phyloP scores from a whole-genome alignment of 768 basidiomycete genomes.

The Xerocomus spinulosus region DNA sequence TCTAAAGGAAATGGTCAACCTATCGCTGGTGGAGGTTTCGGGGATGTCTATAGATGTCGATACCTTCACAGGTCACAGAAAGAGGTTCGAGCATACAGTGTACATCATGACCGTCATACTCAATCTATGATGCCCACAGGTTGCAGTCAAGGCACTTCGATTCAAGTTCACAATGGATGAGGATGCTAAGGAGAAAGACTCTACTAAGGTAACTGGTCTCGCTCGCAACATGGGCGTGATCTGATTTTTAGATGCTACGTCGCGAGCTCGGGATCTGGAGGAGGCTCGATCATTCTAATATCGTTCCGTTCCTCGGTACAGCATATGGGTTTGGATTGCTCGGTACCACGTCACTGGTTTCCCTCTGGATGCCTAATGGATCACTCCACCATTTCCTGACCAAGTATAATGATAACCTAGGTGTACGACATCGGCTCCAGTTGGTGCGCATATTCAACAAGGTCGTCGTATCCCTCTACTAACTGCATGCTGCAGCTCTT shows the following conservation, averaged over 20 bases:
- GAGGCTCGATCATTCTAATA: slow-evolving; percentile 20
- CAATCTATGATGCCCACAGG: slow-evolving; percentile 1
- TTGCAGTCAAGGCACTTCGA: slow-evolving; percentile 24
- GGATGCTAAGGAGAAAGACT: background rate
- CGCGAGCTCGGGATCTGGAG: slow-evolving; percentile 31
- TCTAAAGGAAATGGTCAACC: background rate
- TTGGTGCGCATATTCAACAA: slow-evolving; percentile 12
- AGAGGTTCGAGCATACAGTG: background rate
- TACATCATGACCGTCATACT: background rate
- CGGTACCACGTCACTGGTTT: slow-evolving; percentile 25
- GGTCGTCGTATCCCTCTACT: too few relatives aligned
- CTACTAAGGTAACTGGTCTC: background rate
- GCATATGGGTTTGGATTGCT: slow-evolving; percentile 24
- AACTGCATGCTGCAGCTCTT: slow-evolving; percentile 15
- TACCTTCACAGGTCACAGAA: slow-evolving; percentile 2
- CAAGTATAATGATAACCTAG: background rate
- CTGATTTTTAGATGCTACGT: slow-evolving; percentile 14
- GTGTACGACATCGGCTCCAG: slow-evolving; percentile 1
- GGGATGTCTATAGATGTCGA: slow-evolving; percentile 14
- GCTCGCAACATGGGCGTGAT: fast-evolving
- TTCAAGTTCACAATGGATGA: slow-evolving; percentile 7
- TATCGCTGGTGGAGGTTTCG: slow-evolving; percentile 9
- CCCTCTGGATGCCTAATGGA: slow-evolving; percentile 29
- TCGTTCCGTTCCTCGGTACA: slow-evolving; percentile 28
- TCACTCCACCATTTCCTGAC: slow-evolving; percentile 19